A percentile compares a stretch with the other conserved stretches of the same genome.
Evolutionary conservation across 192 early-diverging fungal species (phyloP).

Genomic region (Gorgonomyces haynaldii): DNA sequence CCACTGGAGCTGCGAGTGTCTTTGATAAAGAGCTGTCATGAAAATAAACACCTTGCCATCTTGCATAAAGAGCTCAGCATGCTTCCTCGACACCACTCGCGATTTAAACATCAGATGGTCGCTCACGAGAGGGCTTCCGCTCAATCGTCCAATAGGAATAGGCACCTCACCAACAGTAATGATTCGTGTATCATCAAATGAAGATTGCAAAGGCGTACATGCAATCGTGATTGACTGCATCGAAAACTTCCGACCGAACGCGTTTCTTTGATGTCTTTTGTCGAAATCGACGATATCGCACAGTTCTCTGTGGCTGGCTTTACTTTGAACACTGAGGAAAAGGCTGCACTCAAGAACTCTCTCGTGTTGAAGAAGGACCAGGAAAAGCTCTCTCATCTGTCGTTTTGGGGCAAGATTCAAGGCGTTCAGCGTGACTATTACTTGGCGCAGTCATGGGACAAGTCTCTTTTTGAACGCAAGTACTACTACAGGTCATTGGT

Average conservation of each 20-base stretch:
- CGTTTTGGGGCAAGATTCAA: constrained; percentile 45
- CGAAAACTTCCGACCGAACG: too few species aligned
- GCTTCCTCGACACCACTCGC: constrained; percentile 9
- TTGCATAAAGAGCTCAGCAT: not conserved
- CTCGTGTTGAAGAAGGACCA: constrained; percentile 34
- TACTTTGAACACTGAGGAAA: constrained; percentile 41
- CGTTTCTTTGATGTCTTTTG: constrained; percentile 35
- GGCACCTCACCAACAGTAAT: not conserved
- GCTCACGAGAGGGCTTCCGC: too few species aligned
- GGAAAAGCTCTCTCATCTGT: constrained; percentile 35
- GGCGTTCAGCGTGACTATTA: constrained; percentile 44
- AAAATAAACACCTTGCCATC: constrained; percentile 3
- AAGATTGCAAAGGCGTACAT: too few species aligned
- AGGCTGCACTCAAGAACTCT: constrained; percentile 27
- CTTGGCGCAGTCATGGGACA: constrained; percentile 29
- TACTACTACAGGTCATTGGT: constrained; percentile 36
- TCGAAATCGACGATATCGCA: constrained; percentile 21
- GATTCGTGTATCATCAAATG: too few species aligned
- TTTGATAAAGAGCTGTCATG: constrained; percentile 7
- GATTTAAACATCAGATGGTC: constrained; percentile 3
- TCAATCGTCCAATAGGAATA: not conserved
- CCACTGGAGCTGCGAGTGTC: constrained; percentile 16
- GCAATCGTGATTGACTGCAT: too few species aligned
- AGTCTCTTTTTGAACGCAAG: constrained; percentile 33
- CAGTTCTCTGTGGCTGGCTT: constrained; percentile 38